phyloP scores from a whole-genome alignment of 495 filamentous ascomycete genomes.

The Lepidopterella palustris region DNA sequence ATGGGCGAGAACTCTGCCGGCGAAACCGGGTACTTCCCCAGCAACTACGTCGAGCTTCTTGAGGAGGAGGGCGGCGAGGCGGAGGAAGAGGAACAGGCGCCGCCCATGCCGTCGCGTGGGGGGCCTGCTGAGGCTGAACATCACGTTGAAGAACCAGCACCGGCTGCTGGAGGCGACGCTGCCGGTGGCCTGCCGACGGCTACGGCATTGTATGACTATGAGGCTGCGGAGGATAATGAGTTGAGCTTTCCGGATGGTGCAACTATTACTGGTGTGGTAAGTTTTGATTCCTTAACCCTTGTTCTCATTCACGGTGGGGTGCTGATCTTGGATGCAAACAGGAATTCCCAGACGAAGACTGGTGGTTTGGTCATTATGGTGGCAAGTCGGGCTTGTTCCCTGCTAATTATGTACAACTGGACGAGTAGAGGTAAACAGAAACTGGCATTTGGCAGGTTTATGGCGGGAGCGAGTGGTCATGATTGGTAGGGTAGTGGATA shows the following conservation, averaged over 20 bases:
- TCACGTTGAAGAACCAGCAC: slow-evolving; percentile 5
- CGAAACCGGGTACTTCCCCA: slow-evolving; percentile 85
- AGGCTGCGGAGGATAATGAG: slow-evolving; percentile 96
- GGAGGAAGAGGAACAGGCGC: slow-evolving; percentile 26
- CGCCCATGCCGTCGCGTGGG: slow-evolving; percentile 28
- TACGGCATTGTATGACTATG: slow-evolving; percentile 89
- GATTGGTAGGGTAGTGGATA: too few species aligned
- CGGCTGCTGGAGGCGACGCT: slow-evolving; percentile 35
- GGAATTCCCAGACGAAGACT: slow-evolving; percentile 98
- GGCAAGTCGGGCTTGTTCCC: slow-evolving; percentile 78
- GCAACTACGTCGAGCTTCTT: slow-evolving; percentile 89
- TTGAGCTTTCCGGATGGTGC: slow-evolving; percentile 87
- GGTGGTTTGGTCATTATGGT: slow-evolving; percentile 87
- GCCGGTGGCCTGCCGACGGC: slow-evolving; percentile 51
- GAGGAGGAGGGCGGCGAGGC: slow-evolving; percentile 46
- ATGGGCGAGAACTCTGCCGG: slow-evolving; percentile 77
- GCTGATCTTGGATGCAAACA: slow-evolving; percentile 34
- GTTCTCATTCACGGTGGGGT: background rate
- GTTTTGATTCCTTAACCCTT: slow-evolving; percentile 29
- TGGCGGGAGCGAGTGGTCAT: too few species aligned
- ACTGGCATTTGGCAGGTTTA: too few species aligned
- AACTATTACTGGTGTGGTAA: slow-evolving; percentile 60
- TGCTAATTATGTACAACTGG: slow-evolving; percentile 45
- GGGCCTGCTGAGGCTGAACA: slow-evolving; percentile 30
- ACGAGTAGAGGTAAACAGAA: too few species aligned